These are phyloP conservation scores for Phycomyces blakesleeanus DNA, from an alignment of 192 early-diverging fungal genomes.

Conservation along the genomic window DNA sequence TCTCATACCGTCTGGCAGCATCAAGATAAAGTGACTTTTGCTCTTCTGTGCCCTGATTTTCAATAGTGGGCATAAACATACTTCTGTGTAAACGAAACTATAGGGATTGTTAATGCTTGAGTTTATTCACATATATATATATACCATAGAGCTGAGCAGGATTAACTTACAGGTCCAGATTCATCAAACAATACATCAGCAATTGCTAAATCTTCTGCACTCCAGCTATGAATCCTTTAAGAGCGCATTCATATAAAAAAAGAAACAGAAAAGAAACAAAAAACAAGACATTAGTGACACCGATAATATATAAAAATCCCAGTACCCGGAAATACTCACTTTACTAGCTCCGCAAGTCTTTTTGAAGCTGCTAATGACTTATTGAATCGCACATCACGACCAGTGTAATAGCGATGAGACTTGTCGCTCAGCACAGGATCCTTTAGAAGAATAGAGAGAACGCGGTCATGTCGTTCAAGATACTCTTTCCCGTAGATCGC, in stretches of 20 bases:
- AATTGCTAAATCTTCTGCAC: constrained; percentile 42
- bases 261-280: too few relatives aligned
- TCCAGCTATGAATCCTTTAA: constrained; percentile 51
- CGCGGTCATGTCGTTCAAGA: constrained; percentile 46
- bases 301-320: not conserved
- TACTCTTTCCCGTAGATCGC: constrained; percentile 60
- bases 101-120: too few relatives aligned
- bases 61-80: constrained; percentile 84
- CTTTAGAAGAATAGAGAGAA: constrained; percentile 53
- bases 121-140: not conserved
- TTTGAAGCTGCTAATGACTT: constrained; percentile 56
- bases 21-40: constrained; percentile 70
- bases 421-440: constrained; percentile 65
- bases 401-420: constrained; percentile 63
- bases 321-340: constrained; percentile 26
- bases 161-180: constrained; percentile 48
- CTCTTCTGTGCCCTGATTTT: constrained; percentile 69
- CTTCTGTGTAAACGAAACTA: constrained; percentile 67
- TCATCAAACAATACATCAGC: constrained; percentile 58
- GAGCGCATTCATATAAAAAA: not conserved
- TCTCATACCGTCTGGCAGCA: constrained; percentile 67
- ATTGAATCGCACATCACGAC: constrained; percentile 62
- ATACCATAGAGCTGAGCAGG: too few relatives aligned
- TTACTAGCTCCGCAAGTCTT: constrained; percentile 57
- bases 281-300: too few relatives aligned